Conservation (phyloP, 768 basidiomycete genomes). For the Tricholoma flavovirens region DNA sequence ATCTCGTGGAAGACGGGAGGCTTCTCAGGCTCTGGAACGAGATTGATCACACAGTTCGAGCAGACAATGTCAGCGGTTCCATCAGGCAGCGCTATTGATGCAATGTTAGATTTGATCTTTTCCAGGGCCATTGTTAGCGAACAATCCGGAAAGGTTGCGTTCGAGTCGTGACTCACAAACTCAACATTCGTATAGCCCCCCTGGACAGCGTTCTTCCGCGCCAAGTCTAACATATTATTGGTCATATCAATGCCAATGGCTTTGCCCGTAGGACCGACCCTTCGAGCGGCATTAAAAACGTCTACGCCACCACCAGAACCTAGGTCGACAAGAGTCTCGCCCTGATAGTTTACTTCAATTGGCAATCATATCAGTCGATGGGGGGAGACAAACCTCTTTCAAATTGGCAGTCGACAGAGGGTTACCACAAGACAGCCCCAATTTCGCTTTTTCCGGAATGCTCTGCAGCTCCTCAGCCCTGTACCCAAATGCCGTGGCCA, state of each 20-base stretch:
- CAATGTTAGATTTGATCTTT: background rate
- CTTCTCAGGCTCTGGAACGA: constrained; percentile 39
- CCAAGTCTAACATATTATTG: background rate
- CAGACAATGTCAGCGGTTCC: constrained; percentile 48
- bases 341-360: constrained; percentile 28
- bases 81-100: constrained; percentile 30
- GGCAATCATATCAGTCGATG: background rate
- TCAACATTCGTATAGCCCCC: background rate
- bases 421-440: constrained; percentile 53
- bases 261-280: constrained; percentile 43
- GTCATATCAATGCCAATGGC: constrained; percentile 42
- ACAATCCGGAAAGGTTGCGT: background rate
- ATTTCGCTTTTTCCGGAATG: constrained; percentile 37
- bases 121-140: background rate
- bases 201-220: background rate
- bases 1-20: constrained; percentile 38
- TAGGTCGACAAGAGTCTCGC: constrained; percentile 51
- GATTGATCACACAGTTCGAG: constrained; percentile 54
- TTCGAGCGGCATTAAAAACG: constrained; percentile 45
- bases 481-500: constrained; percentile 45
- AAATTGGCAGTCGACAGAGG: constrained; percentile 42
- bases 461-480: constrained; percentile 34
- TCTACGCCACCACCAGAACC: constrained; percentile 55
- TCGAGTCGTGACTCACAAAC: background rate
- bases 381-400: constrained; percentile 30